phyloP scores from a whole-genome alignment of 345 rosid genomes.

The Firmiana major region DNA sequence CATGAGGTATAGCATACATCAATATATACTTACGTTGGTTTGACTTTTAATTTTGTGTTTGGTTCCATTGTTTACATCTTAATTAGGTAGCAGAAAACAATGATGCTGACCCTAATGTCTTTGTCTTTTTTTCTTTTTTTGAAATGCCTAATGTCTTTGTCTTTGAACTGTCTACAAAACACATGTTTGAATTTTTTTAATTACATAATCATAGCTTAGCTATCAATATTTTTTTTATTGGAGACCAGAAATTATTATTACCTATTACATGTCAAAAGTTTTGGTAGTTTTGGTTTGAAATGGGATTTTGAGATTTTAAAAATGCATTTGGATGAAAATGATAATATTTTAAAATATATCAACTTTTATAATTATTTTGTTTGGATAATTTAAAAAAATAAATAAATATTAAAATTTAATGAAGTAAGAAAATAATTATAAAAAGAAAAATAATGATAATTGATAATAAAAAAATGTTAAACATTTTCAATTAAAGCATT shows the following conservation, averaged over 20 bases:
- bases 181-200: not conserved
- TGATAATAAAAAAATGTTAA: too few relatives aligned
- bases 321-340: too few relatives aligned
- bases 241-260: not conserved
- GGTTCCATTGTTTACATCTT: not conserved
- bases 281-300: not conserved
- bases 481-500: too few relatives aligned
- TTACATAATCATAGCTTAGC: not conserved
- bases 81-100: not conserved
- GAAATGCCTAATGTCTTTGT: not conserved
- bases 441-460: too few relatives aligned
- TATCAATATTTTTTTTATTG: not conserved
- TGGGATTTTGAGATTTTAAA: too few relatives aligned
- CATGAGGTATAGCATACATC: not conserved
- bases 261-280: slow-evolving; percentile 7
- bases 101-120: not conserved
- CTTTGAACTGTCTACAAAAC: not conserved
- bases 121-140: too few relatives aligned
- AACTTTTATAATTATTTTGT: too few relatives aligned
- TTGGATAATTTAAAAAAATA: too few relatives aligned
- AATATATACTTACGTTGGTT: not conserved
- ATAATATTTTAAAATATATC: too few relatives aligned
- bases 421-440: too few relatives aligned
- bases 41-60: not conserved
- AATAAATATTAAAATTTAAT: too few relatives aligned